These are phyloP conservation scores for Aspergillus ustus DNA, from an alignment of 2,329 filamentous ascomycete genomes.

Conservation along the genomic window DNA sequence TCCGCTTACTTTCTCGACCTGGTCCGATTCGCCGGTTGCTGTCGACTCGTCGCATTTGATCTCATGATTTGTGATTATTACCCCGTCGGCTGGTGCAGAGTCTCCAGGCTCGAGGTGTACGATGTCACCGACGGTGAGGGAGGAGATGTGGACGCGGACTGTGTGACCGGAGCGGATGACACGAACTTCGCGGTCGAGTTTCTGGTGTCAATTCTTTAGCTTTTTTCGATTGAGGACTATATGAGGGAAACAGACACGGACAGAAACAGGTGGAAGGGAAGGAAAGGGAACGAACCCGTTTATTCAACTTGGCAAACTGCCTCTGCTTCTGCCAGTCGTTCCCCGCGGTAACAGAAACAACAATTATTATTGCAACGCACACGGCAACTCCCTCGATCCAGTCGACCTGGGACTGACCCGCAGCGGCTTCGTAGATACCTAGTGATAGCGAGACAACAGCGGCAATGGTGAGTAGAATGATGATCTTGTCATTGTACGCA, in stretches of 20 bases:
- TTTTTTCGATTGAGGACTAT: no score
- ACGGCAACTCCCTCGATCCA: conserved; percentile 82
- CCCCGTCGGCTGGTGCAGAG: conserved; percentile 68
- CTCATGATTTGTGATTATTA: conserved; percentile 66
- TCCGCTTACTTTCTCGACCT: conserved; percentile 61
- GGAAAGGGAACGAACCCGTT: conserved; percentile 55
- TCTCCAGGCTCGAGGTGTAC: conserved; percentile 70
- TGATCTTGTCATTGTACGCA: conserved; percentile 74
- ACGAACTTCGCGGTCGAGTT: conserved; percentile 65
- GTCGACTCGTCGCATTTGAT: conserved; percentile 73
- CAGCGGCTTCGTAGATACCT: conserved; percentile 70
- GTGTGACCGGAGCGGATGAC: conserved; percentile 68
- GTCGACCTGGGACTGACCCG: conserved; percentile 61
- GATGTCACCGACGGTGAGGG: conserved; percentile 69
- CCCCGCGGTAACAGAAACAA: conserved; percentile 71
- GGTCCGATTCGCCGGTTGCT: conserved; percentile 71
- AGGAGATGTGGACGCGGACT: conserved; percentile 63
- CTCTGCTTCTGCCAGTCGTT: conserved; percentile 81
- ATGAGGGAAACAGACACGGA: neutral
- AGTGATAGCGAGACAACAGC: conserved; percentile 71
- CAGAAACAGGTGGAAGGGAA: neutral
- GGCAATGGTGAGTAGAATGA: conserved; percentile 71
- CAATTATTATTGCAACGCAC: conserved; percentile 74
- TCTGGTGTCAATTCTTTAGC: conserved; percentile 44
- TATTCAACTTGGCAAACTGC: conserved; percentile 76